Evolutionary conservation across 345 rosid genomes (phyloP), one percentile per base, ranked within the genome.

Genomic region (Turritis glabra): DNA sequence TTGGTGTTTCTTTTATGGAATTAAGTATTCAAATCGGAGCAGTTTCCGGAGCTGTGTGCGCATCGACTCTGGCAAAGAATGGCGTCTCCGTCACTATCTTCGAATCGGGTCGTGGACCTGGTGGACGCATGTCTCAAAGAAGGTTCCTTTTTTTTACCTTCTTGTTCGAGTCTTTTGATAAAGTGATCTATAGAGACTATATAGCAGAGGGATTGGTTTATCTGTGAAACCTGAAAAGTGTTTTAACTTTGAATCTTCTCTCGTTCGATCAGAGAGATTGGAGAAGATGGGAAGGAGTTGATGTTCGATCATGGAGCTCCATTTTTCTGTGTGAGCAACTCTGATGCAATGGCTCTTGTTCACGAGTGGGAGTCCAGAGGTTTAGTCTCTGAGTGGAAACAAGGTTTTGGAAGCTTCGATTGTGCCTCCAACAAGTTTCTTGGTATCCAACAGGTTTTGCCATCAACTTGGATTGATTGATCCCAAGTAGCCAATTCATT

Each of bases 221-320:
- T 13, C 14, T 40, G n/a, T 40, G 46, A 5, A 35, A 43, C 3
- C 6, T 17, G 60, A 27, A 19, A 56, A 55, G 33, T 46, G 46
- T 37, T 37, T 27, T 2, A 17, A 48, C 47, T 66, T 57, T 33
- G 41, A 33, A 48, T 54, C 1, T 1, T 46, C 8, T 40, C 6
- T 55, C 23, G n/a, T 56, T 48, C 6, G 21, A 54, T 17, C 59
- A 92, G 98, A 59, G 98, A 92, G 80, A 79, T 79, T 40, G 48
- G 80, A 37, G 85, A 81, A 66, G 95, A 87, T 60, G 93, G 95
- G 62, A 81, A 75, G 69, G 95, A 87, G 81, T 72, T 92, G 41
- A 57, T 75, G 78, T 92, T 92, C 69, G 96, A 92, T 32, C 96
- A 92, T 55, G 98, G 98, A 10, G 95, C 98, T 79, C 96, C 92